Evolutionary conservation across 2,329 filamentous ascomycete genomes (phyloP), one percentile per base, ranked within the genome.

Genomic region (Colletotrichum scovillei): DNA sequence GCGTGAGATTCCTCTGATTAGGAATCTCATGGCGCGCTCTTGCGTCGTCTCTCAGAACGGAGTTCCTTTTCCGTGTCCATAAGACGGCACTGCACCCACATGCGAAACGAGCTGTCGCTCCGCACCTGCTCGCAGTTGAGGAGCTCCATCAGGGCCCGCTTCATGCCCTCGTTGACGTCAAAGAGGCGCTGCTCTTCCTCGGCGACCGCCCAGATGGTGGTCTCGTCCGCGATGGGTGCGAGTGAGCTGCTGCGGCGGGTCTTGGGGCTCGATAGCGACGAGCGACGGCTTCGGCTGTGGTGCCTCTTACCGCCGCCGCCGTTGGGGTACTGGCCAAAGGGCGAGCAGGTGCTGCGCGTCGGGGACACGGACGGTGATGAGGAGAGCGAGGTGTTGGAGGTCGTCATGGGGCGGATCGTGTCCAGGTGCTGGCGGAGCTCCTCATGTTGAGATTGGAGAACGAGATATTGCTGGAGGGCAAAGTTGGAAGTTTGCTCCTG

Each of bases 21-120:
- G 38, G 5, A n/a, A 5, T 12, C 46, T 67, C 49, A 75, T 1
- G 74, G 69, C 5, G 74, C 55, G 57, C 74, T 75, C 63, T 75
- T 75, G 35, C 88, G 81, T 76, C 88, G 83, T 63, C 88, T 83
- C 46, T 88, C 87, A 9, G 85, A 87, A 38, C 89, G 86, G 68
- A 91, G 80, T 76, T 91, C 88, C 77, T 88, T 87, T 77, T 91
- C 89, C 24, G 89, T 90, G 76, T 91, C 88, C 86, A 92, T 87
- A 30, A 92, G 82, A 16, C 89, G 83, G 24, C 86, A 84, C 79
- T 91, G 89, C 42, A 91, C 88, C 87, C 88, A 91, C 73, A 85
- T 88, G 60, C 89, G 88, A 78, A 89, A 87, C 1, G 84, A 82
- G 32, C 82, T 80, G 73, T 90, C 87, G 58, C 79, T 81, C 55